Conservation (phyloP, 2,329 filamentous ascomycete species). For the Paradendryphiella salina region DNA sequence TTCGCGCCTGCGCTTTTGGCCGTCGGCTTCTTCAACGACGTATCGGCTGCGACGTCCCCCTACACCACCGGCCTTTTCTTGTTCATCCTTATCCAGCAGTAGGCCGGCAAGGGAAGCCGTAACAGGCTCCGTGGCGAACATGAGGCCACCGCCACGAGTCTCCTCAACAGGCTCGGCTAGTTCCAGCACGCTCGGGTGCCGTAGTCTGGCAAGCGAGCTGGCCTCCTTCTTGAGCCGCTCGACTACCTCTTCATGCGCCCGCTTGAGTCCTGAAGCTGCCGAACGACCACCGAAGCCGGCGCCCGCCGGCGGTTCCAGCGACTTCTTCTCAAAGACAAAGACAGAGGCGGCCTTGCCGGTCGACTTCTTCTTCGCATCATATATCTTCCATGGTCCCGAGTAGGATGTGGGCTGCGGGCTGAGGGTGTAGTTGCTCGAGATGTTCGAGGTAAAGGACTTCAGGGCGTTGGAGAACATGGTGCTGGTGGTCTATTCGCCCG, state of each 20-base stretch:
- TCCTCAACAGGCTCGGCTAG: constrained; percentile 95
- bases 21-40: constrained; percentile 77
- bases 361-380: constrained; percentile 95
- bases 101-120: constrained; percentile 84
- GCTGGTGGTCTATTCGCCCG: constrained; percentile 44
- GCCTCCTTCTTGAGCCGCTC: constrained; percentile 92
- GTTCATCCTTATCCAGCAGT: constrained; percentile 84
- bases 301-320: constrained; percentile 69
- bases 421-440: constrained; percentile 86
- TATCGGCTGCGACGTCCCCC: constrained; percentile 75
- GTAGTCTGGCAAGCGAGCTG: constrained; percentile 79
- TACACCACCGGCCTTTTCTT: constrained; percentile 70
- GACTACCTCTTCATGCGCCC: constrained; percentile 83
- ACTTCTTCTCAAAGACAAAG: constrained; percentile 92
- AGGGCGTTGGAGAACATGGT: constrained; percentile 86
- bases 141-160: constrained; percentile 83
- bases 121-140: constrained; percentile 93
- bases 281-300: constrained; percentile 60
- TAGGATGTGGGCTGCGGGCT: constrained; percentile 74
- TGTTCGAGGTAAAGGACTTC: constrained; percentile 93
- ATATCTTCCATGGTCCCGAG: constrained; percentile 95
- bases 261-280: constrained; percentile 71
- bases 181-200: constrained; percentile 90
- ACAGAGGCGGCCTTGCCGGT: constrained; percentile 87
- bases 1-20: constrained; percentile 70